Evolutionary conservation across 1,139 yeast genomes (phyloP).

Genomic region (Eremothecium coryli): DNA sequence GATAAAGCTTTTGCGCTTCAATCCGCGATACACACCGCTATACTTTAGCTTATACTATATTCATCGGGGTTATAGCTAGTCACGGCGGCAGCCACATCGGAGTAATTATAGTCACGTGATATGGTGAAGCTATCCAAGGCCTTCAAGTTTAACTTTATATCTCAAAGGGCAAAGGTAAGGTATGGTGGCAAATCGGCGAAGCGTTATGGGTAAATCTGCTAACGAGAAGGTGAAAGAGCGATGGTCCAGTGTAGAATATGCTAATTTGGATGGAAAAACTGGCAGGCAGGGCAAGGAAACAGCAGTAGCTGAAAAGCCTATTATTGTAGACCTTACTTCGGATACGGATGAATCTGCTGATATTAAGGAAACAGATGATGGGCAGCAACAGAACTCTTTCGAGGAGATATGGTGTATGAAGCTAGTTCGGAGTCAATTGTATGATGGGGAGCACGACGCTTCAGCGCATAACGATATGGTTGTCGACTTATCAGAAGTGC

Average conservation of each 20-base stretch:
- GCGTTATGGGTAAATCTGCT: slow-evolving; percentile 1
- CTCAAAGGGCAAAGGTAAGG: background rate
- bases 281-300: background rate
- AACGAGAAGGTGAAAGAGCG: slow-evolving; percentile 1
- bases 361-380: background rate
- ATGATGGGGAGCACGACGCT: slow-evolving; percentile 17
- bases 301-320: background rate
- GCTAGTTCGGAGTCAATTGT: slow-evolving; percentile 27
- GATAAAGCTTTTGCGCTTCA: no score
- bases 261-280: background rate
- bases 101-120: slow-evolving; percentile 4
- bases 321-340: background rate
- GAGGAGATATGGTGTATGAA: slow-evolving; percentile 19
- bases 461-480: slow-evolving; percentile 16
- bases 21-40: no score
- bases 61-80: slow-evolving; percentile 3
- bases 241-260: slow-evolving; percentile 2
- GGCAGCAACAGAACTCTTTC: no score
- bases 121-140: slow-evolving; percentile 1
- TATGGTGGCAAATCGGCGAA: background rate
- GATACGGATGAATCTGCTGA: background rate
- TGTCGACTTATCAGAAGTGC: slow-evolving; percentile 22
- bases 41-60: no score
- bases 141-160: slow-evolving; percentile 1
- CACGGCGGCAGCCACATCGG: slow-evolving; percentile 1